Conservation (phyloP, 257 asterid species). For the Ehretia macrophylla region DNA sequence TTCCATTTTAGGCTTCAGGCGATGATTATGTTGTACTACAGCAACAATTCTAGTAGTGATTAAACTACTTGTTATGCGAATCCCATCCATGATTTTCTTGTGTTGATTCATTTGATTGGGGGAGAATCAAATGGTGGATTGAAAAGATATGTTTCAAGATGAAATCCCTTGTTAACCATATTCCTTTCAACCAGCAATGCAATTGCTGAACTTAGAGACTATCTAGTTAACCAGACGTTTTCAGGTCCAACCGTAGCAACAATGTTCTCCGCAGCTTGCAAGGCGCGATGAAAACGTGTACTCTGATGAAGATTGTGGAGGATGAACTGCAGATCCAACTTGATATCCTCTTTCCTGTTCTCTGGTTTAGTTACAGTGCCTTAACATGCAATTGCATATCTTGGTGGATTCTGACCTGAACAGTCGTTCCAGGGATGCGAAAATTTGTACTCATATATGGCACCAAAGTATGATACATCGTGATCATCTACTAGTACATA, state of each 20-base stretch:
- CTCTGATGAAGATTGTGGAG: neutral
- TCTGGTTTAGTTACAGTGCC: neutral
- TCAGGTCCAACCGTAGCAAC: neutral
- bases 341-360: too few relatives aligned
- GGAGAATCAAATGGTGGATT: too few relatives aligned
- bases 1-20: neutral
- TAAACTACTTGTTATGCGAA: neutral
- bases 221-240: constrained; percentile 1
- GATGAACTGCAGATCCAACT: neutral
- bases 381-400: constrained; percentile 33
- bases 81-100: neutral
- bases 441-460: too few relatives aligned
- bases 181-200: too few relatives aligned
- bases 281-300: neutral
- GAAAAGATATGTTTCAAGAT: neutral
- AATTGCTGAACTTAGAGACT: too few relatives aligned
- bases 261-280: too few relatives aligned
- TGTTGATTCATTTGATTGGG: neutral
- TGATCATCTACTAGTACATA: constrained; percentile 40
- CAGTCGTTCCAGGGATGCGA: constrained; percentile 17
- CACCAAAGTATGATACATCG: constrained; percentile 49
- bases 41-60: neutral
- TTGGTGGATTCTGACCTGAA: constrained; percentile 32
- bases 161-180: neutral
- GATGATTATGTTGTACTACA: neutral